Conservation (phyloP, 768 basidiomycete species). For the Baorangia bicolor region DNA sequence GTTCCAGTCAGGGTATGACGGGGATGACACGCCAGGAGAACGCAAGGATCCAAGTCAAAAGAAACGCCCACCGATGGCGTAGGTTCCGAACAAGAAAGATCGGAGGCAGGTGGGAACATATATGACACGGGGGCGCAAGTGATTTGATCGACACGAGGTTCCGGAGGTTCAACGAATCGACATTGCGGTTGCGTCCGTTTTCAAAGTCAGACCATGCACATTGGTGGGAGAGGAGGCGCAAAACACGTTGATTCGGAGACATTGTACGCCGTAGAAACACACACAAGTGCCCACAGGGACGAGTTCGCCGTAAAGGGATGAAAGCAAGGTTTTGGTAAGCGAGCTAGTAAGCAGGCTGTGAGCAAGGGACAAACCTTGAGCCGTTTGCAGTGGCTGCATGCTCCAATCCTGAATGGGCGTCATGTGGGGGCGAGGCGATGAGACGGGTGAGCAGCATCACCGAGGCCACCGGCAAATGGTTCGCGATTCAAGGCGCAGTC, state of each 20-base stretch:
- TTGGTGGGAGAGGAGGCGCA: neutral
- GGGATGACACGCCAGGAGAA: slow-evolving; percentile 1
- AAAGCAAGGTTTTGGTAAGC: slow-evolving; percentile 22
- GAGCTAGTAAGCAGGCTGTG: slow-evolving; percentile 2
- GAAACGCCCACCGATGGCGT: slow-evolving; percentile 1
- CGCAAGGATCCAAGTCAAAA: slow-evolving; percentile 2
- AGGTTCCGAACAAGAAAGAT: slow-evolving; percentile 17
- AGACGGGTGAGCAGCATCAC: slow-evolving; percentile 10
- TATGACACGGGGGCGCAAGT: neutral
- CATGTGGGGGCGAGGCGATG: slow-evolving; percentile 5
- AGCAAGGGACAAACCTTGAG: slow-evolving; percentile 62
- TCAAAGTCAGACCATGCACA: slow-evolving; percentile 8
- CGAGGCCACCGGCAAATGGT: slow-evolving; percentile 12
- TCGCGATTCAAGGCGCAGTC: neutral
- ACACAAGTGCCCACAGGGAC: neutral
- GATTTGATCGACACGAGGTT: slow-evolving; percentile 22
- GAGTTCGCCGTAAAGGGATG: slow-evolving; percentile 14
- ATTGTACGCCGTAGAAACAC: slow-evolving; percentile 14
- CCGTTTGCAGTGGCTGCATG: slow-evolving; percentile 84
- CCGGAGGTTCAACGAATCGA: slow-evolving; percentile 25
- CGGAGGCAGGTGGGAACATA: neutral
- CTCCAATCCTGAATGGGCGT: slow-evolving; percentile 57
- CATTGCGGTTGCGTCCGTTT: slow-evolving; percentile 23
- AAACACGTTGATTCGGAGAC: slow-evolving; percentile 20
- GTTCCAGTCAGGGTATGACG: slow-evolving; percentile 1